Percentiles rank a stretch among this genome's conserved stretches.
Conservation (phyloP, 148 eudicot species). For the Chenopodium suecicum region DNA sequence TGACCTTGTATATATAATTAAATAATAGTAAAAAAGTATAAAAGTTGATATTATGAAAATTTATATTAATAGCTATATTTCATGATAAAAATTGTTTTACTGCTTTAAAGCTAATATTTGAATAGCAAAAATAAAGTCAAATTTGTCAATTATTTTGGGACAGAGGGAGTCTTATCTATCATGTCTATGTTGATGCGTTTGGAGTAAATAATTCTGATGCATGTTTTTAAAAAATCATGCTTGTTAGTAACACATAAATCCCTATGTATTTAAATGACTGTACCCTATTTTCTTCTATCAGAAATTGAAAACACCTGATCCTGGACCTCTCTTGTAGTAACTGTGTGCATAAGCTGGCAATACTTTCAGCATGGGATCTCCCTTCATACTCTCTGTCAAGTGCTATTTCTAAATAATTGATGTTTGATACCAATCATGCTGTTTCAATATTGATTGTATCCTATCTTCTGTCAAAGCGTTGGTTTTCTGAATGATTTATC, state of each 20-base stretch:
- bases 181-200: not conserved
- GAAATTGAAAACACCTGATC: not conserved
- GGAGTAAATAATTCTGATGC: not conserved
- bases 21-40: no score
- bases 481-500: slow-evolving; percentile 17
- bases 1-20: no score
- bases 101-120: no score
- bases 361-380: not conserved
- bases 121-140: no score
- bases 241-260: not conserved
- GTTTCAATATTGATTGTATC: not conserved
- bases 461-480: slow-evolving; percentile 9
- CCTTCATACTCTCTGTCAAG: not conserved
- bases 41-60: no score
- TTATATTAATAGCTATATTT: no score
- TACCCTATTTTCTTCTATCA: not conserved
- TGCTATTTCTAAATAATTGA: not conserved
- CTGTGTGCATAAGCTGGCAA: slow-evolving; percentile 5
- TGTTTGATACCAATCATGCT: not conserved
- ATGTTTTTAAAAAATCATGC: not conserved
- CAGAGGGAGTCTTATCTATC: no score
- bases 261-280: not conserved
- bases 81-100: no score
- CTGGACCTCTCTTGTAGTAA: not conserved
- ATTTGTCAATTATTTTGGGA: no score